Base-by-base conservation (phyloP, 116 monocot species). In the Dioscorea cayenensis region DNA sequence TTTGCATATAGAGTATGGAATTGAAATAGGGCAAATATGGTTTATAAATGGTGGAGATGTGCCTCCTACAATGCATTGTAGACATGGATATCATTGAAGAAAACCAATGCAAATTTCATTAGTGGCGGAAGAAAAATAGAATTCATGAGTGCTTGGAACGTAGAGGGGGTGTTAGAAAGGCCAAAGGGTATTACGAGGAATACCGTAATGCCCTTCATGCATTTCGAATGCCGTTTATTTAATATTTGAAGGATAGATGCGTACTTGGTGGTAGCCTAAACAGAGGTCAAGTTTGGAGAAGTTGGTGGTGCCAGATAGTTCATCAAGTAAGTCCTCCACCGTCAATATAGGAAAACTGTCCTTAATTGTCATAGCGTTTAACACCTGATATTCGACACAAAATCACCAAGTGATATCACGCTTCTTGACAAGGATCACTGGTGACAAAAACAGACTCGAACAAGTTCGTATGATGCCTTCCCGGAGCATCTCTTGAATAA, bases 331-430 rank as follows among this genome's bases (percentile, higher is more conserved):
- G 2, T 61, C 71, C 12, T 71, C 32, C 3, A 65, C 51, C 0
- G 17, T 16, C 20, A 64, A 43, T 52, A 74, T 74, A 0, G 51
- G 65, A 32, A 74, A 74, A 16, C 28, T 51, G 51, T 74, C 65
- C 29, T 74, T 65, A 9, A 74, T 51, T 11, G 65, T 74, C 48
- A 51, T 28, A 1, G 51, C 28, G 43, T 66, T 74, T 1, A 65
- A 50, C 3, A 50, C 74, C 32, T 28, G 43, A 28, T 74, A 74
- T 7, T 74, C 74, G 3, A 74, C 51, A 32, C 66, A 74, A 3
- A 74, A 66, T 28, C 49, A 5, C 49, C 65, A 74, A 28, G 65
- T 28, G 14, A n/a, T 65, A 66, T 65, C 74, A 2, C 51, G 49
- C 49, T 74, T 74, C 49, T 74, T 74, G 7, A 38, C 0, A 5